Evolutionary conservation across 176 grass and related monocot genomes (phyloP).

Genomic region (Leersia perrieri): DNA sequence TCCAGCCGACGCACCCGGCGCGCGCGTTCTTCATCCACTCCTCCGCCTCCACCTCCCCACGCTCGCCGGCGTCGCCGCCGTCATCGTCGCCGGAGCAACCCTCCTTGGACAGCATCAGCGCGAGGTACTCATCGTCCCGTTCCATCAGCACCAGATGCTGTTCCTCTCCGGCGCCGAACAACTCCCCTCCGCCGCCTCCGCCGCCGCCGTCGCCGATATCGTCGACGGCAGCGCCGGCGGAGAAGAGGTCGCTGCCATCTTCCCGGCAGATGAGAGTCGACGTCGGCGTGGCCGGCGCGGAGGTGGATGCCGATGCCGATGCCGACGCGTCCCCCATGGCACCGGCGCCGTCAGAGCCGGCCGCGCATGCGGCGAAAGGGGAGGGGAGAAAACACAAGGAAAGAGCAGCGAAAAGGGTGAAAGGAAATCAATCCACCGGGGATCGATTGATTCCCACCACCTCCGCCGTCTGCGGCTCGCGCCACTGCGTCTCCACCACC

Average conservation of each 20-base stretch:
- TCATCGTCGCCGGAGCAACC: not conserved
- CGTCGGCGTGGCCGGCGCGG: conserved; percentile 39
- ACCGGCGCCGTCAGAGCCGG: not conserved
- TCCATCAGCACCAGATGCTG: conserved; percentile 25
- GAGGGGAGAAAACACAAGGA: not conserved
- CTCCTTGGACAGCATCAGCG: conserved; percentile 72
- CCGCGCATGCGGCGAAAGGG: conserved; percentile 25
- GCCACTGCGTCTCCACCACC: not conserved
- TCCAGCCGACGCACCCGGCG: conserved; percentile 62
- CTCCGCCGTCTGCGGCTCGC: not conserved
- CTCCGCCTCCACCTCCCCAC: conserved; percentile 10
- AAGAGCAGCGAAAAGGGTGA: not conserved
- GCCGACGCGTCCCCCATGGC: conserved; percentile 45
- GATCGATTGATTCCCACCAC: not conserved
- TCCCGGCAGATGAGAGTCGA: conserved; percentile 75
- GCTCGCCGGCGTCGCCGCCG: not conserved
- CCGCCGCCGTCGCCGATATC: not conserved
- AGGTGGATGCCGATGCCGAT: conserved; percentile 27
- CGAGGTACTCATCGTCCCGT: conserved; percentile 59
- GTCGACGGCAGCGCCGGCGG: conserved; percentile 25
- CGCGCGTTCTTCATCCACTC: conserved; percentile 51
- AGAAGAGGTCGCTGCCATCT: conserved; percentile 45
- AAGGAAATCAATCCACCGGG: conserved; percentile 15
- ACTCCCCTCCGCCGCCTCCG: not conserved
- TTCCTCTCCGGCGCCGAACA: conserved; percentile 19